Percentiles rank a stretch among this genome's conserved stretches.
These are phyloP conservation scores for Leccinum imitatum DNA, from an alignment of 768 basidiomycete genomes.

Conservation along the genomic window DNA sequence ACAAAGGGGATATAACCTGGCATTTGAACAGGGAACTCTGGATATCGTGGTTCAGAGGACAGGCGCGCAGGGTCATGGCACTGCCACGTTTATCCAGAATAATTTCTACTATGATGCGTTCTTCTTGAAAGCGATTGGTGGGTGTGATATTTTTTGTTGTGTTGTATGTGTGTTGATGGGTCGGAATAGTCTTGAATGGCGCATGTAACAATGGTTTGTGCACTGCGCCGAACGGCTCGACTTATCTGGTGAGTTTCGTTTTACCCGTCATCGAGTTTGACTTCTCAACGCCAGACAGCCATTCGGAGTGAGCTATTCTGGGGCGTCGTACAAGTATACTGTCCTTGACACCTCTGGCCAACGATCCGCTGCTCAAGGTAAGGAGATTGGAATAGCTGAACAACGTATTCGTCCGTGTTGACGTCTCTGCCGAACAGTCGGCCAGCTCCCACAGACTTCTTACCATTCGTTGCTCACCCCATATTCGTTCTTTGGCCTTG, in stretches of 20 bases:
- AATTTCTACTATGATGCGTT: constrained; percentile 99
- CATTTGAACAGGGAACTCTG: constrained; percentile 66
- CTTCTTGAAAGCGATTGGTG: constrained; percentile 95
- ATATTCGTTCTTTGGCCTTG: constrained; percentile 94
- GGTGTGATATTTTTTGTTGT: constrained; percentile 20
- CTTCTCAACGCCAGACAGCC: constrained; percentile 50
- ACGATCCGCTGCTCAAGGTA: constrained; percentile 88
- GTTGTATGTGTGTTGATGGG: constrained; percentile 4
- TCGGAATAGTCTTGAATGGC: constrained; percentile 71
- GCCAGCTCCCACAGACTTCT: constrained; percentile 89
- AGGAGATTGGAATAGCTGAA: constrained; percentile 8
- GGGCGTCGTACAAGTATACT: constrained; percentile 96
- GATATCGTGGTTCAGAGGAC: constrained; percentile 91
- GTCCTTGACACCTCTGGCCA: constrained; percentile 88
- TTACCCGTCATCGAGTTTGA: background rate
- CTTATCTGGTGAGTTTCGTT: constrained; percentile 66
- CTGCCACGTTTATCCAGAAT: constrained; percentile 84
- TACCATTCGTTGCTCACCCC: constrained; percentile 91
- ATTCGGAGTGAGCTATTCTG: constrained; percentile 91
- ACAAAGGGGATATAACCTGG: no score
- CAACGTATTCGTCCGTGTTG: constrained; percentile 1
- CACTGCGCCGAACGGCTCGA: constrained; percentile 54
- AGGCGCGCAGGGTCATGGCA: constrained; percentile 62
- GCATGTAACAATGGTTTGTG: constrained; percentile 88
- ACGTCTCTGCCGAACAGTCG: constrained; percentile 50